Base-by-base conservation (phyloP, 2,329 filamentous ascomycete species). In the Phyllosticta citriasiana region DNA sequence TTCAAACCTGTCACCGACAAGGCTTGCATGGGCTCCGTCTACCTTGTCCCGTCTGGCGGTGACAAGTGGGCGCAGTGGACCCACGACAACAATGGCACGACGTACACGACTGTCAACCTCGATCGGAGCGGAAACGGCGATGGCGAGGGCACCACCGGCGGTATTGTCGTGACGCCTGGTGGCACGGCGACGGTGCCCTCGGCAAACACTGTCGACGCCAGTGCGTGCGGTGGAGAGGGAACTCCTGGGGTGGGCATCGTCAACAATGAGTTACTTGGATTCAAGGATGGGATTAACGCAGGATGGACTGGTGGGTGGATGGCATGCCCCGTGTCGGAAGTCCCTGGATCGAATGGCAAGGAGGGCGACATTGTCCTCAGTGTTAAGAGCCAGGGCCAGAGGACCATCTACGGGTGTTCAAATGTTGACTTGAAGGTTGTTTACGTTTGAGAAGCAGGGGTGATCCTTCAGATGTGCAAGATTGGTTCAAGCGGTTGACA, bases 301-400 rank as follows among this genome's bases (percentile, higher is more conserved):
- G 19, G 40, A 16, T 47, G 40, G 40, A 47, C 40, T 47, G 40
- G 14, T 16, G 40, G 40, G 6, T 47, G 40, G 40, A 47, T 47
- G 40, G 40, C 40, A 14, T 47, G 40, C 14, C 40, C 40, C 2
- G 40, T n/a, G 2, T 47, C 40, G 40, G 12, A 4, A n/a, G 40
- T 47, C 4, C 40, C 40, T 6, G 40, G 40, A 47, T 16, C 40
- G 1, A 6, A 47, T 5, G 40, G 14, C 40, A n/a, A n/a, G 4
- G 40, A 19, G n/a, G 40, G 40, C 94, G 69, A 47, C 4, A 47
- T 47, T n/a, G 40, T 47, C 40, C 14, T 47, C 12, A 47, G 40
- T n/a, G 40, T 47, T 5, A 47, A 47, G 40, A n/a, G 5, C 5
- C 6, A n/a, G 40, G 40, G 40, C 3, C 40, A 47, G 16, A 47